Conservation (phyloP, 805 yeast genomes). For the Ogataea degrootiae region DNA sequence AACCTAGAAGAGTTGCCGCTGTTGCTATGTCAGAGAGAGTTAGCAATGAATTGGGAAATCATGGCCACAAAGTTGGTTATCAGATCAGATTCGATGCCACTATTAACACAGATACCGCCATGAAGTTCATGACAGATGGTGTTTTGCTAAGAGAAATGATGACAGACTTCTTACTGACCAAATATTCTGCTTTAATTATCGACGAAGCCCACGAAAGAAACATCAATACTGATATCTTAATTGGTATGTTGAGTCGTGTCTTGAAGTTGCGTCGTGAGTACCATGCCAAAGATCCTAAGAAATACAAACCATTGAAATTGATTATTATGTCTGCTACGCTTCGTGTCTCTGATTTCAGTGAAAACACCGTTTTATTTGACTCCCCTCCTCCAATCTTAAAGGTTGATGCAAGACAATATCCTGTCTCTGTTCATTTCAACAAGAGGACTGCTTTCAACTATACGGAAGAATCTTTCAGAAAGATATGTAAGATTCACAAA, state of each 20-base stretch:
- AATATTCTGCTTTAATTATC: slow-evolving; percentile 81
- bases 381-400: slow-evolving; percentile 81
- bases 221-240: slow-evolving; percentile 89
- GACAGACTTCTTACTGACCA: slow-evolving; percentile 72
- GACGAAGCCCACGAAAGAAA: slow-evolving; percentile 99
- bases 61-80: slow-evolving; percentile 65
- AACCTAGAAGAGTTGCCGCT: slow-evolving; percentile 93
- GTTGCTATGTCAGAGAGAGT: slow-evolving; percentile 88
- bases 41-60: slow-evolving; percentile 67
- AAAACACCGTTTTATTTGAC: slow-evolving; percentile 64
- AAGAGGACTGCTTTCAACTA: slow-evolving; percentile 74
- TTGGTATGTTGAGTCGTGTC: slow-evolving; percentile 90
- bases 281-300: slow-evolving; percentile 40
- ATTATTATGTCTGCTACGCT: slow-evolving; percentile 97
- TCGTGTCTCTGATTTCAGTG: slow-evolving; percentile 89
- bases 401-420: slow-evolving; percentile 90
- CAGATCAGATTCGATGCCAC: slow-evolving; percentile 80
- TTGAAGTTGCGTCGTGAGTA: slow-evolving; percentile 63
- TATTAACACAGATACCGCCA: slow-evolving; percentile 56
- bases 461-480: slow-evolving; percentile 78
- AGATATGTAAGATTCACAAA: slow-evolving; percentile 81
- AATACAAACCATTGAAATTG: slow-evolving; percentile 63
- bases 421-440: slow-evolving; percentile 89
- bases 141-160: slow-evolving; percentile 90
- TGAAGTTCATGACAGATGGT: slow-evolving; percentile 94